These are phyloP conservation scores for Phanerochaete carnosa DNA, from an alignment of 768 basidiomycete genomes.

Conservation along the genomic window DNA sequence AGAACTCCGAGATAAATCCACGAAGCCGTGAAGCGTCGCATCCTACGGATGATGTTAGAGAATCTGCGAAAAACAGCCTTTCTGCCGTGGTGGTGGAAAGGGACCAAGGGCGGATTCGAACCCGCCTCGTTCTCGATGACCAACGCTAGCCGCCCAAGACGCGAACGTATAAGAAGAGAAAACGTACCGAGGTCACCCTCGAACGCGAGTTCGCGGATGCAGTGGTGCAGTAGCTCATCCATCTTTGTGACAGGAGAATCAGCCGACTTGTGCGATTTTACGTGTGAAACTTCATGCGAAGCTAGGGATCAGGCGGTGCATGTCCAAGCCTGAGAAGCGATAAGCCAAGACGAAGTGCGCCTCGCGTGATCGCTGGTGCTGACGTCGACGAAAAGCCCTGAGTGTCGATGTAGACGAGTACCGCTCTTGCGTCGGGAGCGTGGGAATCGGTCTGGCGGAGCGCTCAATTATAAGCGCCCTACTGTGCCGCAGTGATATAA, in stretches of 20 bases:
- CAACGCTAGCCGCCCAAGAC: neutral
- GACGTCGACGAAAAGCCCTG: neutral
- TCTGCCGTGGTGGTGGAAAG: conserved; percentile 2
- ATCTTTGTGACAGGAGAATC: conserved; percentile 33
- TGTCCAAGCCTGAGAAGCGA: neutral
- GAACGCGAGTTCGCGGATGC: conserved; percentile 83
- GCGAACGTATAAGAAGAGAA: conserved; percentile 6
- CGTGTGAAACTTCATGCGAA: neutral
- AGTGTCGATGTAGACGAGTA: neutral
- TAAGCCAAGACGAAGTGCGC: neutral
- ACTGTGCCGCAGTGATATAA: neutral
- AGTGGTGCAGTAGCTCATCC: conserved; percentile 85
- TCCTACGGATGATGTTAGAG: conserved; percentile 39
- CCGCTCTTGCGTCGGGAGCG: neutral
- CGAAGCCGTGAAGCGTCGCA: conserved; percentile 69
- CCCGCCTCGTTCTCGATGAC: conserved; percentile 7
- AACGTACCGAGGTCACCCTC: conserved; percentile 86
- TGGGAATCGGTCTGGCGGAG: neutral
- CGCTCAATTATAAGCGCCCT: neutral
- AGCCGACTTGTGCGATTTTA: too few species aligned
- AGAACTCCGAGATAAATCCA: conserved; percentile 69
- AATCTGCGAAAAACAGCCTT: neutral
- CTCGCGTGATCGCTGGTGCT: neutral
- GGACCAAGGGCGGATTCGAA: conserved; percentile 24
- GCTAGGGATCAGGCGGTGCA: neutral